These are phyloP conservation scores for Plectranthus barbatus DNA, from an alignment of 257 asterid species.

Conservation along the genomic window DNA sequence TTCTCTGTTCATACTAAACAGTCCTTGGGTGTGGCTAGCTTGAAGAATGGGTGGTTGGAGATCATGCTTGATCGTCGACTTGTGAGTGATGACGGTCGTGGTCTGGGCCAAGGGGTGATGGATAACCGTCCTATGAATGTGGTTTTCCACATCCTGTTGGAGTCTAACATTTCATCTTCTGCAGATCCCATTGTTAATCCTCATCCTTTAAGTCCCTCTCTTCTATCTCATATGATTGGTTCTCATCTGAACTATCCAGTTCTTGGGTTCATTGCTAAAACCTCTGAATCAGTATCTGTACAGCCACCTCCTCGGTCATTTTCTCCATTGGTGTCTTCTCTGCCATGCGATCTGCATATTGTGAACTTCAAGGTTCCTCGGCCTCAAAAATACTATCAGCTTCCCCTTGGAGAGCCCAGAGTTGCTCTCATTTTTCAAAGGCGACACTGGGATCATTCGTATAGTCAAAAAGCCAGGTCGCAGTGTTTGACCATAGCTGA, in stretches of 20 bases:
- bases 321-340: conserved; percentile 63
- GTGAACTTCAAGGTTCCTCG: conserved; percentile 81
- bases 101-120: conserved; percentile 94
- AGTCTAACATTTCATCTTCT: conserved; percentile 53
- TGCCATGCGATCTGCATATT: conserved; percentile 94
- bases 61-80: conserved; percentile 92
- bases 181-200: conserved; percentile 32
- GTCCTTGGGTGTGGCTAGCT: conserved; percentile 85
- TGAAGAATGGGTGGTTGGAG: conserved; percentile 81
- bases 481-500: conserved; percentile 61
- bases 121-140: conserved; percentile 89
- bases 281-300: conserved; percentile 57
- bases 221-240: conserved; percentile 79
- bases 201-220: conserved; percentile 65
- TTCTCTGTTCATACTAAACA: conserved; percentile 84
- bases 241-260: conserved; percentile 77
- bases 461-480: conserved; percentile 65
- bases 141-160: conserved; percentile 67
- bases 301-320: conserved; percentile 97
- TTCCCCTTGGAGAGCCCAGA: conserved; percentile 46
- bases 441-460: conserved; percentile 71
- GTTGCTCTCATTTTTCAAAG: conserved; percentile 61
- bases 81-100: conserved; percentile 85
- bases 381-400: conserved; percentile 64
- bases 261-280: conserved; percentile 68